These are phyloP conservation scores for Tolypocladium ophioglossoides DNA, from an alignment of 2,329 filamentous ascomycete genomes.

Conservation along the genomic window DNA sequence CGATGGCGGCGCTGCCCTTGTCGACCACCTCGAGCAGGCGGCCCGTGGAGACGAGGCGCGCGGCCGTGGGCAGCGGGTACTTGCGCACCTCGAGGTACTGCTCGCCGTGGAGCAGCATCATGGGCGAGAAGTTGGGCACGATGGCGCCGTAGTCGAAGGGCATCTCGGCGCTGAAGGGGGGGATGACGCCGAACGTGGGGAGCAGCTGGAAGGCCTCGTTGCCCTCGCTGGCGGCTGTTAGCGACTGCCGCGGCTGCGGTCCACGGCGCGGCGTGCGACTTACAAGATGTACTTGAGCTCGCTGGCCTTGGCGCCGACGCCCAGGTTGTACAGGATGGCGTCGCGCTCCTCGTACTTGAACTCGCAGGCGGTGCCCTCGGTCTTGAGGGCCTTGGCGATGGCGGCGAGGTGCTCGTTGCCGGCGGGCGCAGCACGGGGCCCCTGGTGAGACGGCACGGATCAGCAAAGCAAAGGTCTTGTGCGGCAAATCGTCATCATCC, in stretches of 20 bases:
- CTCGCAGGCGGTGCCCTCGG: constrained; percentile 59
- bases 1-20: constrained; percentile 82
- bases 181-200: constrained; percentile 92
- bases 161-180: constrained; percentile 74
- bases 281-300: constrained; percentile 78
- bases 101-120: constrained; percentile 98
- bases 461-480: constrained; percentile 5
- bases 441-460: constrained; percentile 10
- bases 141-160: constrained; percentile 75
- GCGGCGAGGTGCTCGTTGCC: constrained; percentile 59
- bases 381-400: constrained; percentile 66
- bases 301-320: constrained; percentile 80
- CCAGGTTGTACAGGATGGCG: constrained; percentile 90
- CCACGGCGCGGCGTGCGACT: constrained; percentile 9
- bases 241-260: background rate
- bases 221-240: constrained; percentile 55
- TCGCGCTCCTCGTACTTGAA: constrained; percentile 82
- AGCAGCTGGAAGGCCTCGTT: constrained; percentile 86
- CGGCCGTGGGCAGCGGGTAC: constrained; percentile 81
- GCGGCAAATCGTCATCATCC: background rate
- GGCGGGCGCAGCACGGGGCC: constrained; percentile 15
- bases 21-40: constrained; percentile 90
- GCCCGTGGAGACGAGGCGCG: constrained; percentile 62
- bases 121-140: constrained; percentile 91
- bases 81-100: constrained; percentile 94